These are phyloP conservation scores for Silene coronaria DNA, from an alignment of 179 eudicot genomes.

Conservation along the genomic window DNA sequence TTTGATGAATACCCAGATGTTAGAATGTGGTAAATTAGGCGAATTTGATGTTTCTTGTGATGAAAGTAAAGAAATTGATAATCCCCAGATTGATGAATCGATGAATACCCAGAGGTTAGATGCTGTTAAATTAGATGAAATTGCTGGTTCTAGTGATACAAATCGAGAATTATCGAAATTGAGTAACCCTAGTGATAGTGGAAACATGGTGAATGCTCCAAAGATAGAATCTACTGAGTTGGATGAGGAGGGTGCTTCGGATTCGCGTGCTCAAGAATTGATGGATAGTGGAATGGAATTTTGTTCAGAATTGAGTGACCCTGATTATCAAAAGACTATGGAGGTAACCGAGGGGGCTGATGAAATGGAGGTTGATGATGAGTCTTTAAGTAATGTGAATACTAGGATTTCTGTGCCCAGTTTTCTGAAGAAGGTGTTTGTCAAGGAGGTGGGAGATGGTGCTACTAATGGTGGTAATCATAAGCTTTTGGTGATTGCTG, in stretches of 20 bases:
- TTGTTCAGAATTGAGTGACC: too few species aligned
- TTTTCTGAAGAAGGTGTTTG: conserved; percentile 68
- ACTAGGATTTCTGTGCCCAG: conserved; percentile 60
- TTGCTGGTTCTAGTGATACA: background rate
- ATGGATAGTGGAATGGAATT: background rate
- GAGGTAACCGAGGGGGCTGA: conserved; percentile 22
- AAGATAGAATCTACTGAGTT: background rate
- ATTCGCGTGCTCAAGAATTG: background rate
- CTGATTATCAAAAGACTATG: background rate
- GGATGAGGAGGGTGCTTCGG: conserved; percentile 3
- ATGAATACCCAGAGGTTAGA: conserved; percentile 27
- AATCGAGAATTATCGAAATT: conserved; percentile 11
- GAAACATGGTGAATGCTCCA: background rate
- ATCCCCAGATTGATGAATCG: conserved; percentile 8
- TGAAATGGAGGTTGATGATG: conserved; percentile 59
- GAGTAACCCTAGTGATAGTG: conserved; percentile 10
- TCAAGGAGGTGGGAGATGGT: conserved; percentile 58
- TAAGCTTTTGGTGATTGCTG: conserved; percentile 61
- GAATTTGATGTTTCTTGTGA: background rate
- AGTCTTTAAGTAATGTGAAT: conserved; percentile 15
- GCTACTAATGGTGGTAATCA: conserved; percentile 45
- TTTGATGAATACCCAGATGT: conserved; percentile 18
- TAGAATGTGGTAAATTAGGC: conserved; percentile 1
- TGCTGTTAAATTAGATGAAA: conserved; percentile 14
- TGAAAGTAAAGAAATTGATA: background rate